Evolutionary conservation across 2,329 filamentous ascomycete genomes (phyloP).

Genomic region (Thielaviopsis musarum): DNA sequence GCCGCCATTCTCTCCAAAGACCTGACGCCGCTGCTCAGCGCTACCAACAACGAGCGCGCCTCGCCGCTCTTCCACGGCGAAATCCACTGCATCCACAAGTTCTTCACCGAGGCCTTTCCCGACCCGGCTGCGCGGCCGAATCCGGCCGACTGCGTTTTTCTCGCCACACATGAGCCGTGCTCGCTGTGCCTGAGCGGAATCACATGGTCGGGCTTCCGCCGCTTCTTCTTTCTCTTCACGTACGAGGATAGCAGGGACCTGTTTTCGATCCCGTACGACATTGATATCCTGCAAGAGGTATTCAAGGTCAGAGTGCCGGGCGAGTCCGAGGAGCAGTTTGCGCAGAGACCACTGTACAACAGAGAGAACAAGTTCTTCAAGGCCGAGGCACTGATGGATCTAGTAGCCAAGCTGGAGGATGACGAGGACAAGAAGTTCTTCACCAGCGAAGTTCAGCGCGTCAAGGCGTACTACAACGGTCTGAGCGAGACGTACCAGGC

Average conservation of each 20-base stretch:
- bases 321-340: constrained; percentile 24
- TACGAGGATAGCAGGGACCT: constrained; percentile 40
- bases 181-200: constrained; percentile 40
- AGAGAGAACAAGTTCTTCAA: constrained; percentile 38
- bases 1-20: constrained; percentile 31
- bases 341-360: constrained; percentile 32
- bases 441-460: constrained; percentile 25
- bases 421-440: constrained; percentile 20
- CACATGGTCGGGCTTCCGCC: constrained; percentile 38
- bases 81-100: constrained; percentile 42
- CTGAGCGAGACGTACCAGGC: constrained; percentile 33
- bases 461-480: constrained; percentile 31
- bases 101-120: constrained; percentile 27
- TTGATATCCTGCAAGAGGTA: constrained; percentile 38
- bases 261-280: constrained; percentile 39
- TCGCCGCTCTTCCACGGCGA: constrained; percentile 42
- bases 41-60: constrained; percentile 37
- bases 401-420: constrained; percentile 23
- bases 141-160: constrained; percentile 35
- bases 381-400: constrained; percentile 24
- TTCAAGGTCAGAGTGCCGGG: constrained; percentile 29
- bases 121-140: constrained; percentile 22
- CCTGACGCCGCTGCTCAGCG: constrained; percentile 28
- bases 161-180: constrained; percentile 43
- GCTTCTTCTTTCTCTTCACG: constrained; percentile 41